Evolutionary conservation across 208 protist genomes (phyloP).

Genomic region (Leishmania arabica): DNA sequence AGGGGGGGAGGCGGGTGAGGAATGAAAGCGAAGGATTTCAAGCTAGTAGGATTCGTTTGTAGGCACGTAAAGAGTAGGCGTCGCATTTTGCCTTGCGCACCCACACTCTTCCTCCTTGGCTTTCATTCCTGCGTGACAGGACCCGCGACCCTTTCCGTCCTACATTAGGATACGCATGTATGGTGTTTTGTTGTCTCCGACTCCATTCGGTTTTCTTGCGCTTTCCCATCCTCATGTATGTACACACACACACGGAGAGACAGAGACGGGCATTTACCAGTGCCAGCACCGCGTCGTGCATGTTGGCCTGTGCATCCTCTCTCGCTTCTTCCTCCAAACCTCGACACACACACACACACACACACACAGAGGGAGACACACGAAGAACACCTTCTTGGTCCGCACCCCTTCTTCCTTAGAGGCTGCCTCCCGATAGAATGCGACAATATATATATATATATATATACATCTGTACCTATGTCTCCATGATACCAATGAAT

Average conservation of each 20-base stretch:
- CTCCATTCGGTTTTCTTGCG: background rate
- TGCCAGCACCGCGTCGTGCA: background rate
- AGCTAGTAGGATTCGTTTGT: background rate
- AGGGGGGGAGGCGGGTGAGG: background rate
- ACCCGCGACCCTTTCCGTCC: background rate
- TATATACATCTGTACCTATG: background rate
- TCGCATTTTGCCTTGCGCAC: background rate
- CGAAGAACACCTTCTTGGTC: background rate
- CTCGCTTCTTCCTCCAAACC: background rate
- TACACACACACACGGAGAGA: background rate
- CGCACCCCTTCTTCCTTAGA: slow-evolving; percentile 19
- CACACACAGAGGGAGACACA: too few relatives aligned
- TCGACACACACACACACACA: background rate
- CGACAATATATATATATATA: too few relatives aligned
- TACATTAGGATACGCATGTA: background rate
- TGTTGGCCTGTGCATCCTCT: background rate
- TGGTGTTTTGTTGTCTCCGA: background rate
- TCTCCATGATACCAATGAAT: background rate
- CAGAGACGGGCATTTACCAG: background rate
- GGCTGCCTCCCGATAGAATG: background rate
- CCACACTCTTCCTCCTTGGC: background rate
- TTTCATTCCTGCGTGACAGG: background rate
- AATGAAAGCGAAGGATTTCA: too few relatives aligned
- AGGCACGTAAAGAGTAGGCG: background rate
- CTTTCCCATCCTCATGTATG: background rate